Conservation (phyloP, 2,329 filamentous ascomycete genomes). For the Penicillium vulpinum region DNA sequence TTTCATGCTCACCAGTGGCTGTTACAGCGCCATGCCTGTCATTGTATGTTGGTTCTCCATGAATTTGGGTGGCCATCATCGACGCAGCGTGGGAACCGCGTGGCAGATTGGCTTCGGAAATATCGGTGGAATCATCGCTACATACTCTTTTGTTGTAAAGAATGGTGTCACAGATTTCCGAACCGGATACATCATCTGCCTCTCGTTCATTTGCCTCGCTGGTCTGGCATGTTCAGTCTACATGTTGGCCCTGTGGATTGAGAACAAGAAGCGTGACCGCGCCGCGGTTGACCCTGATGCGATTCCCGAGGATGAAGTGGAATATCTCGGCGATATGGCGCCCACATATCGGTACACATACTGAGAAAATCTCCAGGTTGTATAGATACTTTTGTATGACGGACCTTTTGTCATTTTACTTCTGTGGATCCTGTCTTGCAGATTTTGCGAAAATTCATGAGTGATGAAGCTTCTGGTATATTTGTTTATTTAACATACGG, state of each 20-base stretch:
- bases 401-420: background rate
- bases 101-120: conserved; percentile 81
- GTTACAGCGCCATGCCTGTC: conserved; percentile 87
- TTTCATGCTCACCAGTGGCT: conserved; percentile 77
- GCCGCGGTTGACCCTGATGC: conserved; percentile 24
- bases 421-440: background rate
- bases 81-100: conserved; percentile 68
- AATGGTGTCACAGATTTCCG: conserved; percentile 67
- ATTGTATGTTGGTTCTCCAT: conserved; percentile 82
- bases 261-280: conserved; percentile 45
- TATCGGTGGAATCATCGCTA: conserved; percentile 74
- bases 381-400: background rate
- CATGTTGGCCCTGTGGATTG: conserved; percentile 35
- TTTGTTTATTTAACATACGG: background rate
- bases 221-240: conserved; percentile 52
- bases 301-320: conserved; percentile 36
- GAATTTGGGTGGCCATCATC: conserved; percentile 72
- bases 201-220: conserved; percentile 71
- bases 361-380: conserved; percentile 13
- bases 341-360: conserved; percentile 44
- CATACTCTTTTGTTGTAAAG: conserved; percentile 64
- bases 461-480: background rate
- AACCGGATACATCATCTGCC: conserved; percentile 73
- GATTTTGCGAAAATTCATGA: background rate
- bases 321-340: conserved; percentile 43